These are phyloP conservation scores for Cunninghamia lanceolata DNA, from an alignment of 75 land plant species.

Conservation along the genomic window DNA sequence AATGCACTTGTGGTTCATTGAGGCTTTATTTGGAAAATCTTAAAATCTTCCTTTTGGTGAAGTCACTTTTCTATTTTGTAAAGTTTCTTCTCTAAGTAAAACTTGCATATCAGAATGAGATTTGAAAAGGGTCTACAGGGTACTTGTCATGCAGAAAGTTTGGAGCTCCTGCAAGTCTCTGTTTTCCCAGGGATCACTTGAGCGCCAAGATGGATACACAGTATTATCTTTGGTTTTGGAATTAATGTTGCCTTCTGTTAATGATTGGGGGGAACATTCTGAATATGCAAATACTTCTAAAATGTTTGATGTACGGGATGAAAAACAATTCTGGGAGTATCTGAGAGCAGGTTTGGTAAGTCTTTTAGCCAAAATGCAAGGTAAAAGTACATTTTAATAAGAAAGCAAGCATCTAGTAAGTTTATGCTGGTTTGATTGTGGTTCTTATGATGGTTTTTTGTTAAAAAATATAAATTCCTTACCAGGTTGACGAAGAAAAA, in stretches of 20 bases:
- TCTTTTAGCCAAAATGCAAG: background rate
- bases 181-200: slow-evolving; percentile 53
- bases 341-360: slow-evolving; percentile 87
- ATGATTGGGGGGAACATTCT: slow-evolving; percentile 15
- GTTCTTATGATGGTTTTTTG: slow-evolving; percentile 6
- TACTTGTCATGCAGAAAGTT: slow-evolving; percentile 29
- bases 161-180: slow-evolving; percentile 74
- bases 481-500: slow-evolving; percentile 77
- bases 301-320: slow-evolving; percentile 47
- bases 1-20: background rate
- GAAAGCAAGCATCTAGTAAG: background rate
- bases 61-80: background rate
- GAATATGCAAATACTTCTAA: background rate
- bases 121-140: slow-evolving; percentile 33
- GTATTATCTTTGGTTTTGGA: slow-evolving; percentile 55
- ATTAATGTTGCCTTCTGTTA: slow-evolving; percentile 19
- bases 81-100: background rate
- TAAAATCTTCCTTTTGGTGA: background rate
- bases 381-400: background rate
- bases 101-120: background rate
- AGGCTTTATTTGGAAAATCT: background rate
- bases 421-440: background rate
- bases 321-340: slow-evolving; percentile 75
- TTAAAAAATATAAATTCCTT: background rate
- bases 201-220: slow-evolving; percentile 68